These are phyloP conservation scores for Ustilago lituana DNA, from an alignment of 1,284 basidiomycete genomes.

Conservation along the genomic window DNA sequence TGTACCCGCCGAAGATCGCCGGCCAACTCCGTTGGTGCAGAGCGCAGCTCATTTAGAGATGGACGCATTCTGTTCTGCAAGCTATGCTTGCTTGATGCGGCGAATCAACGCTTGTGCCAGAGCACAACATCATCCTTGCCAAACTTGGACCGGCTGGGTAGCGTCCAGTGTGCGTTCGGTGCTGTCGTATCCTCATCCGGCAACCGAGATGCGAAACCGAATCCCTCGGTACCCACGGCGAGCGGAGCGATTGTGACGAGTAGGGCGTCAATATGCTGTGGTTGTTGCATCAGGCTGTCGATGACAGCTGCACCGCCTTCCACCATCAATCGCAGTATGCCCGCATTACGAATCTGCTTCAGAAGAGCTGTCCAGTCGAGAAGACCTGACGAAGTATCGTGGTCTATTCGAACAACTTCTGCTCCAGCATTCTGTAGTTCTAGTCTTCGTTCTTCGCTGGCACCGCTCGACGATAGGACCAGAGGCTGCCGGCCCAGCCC, in stretches of 20 bases:
- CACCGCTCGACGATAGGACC: conserved; percentile 72
- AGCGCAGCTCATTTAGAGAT: no score
- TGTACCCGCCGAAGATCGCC: no score
- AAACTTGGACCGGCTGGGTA: conserved; percentile 9
- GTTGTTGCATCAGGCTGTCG: conserved; percentile 72
- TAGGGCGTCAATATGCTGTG: conserved; percentile 29
- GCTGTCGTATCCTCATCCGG: conserved; percentile 2
- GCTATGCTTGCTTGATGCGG: no score
- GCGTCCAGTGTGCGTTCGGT: conserved; percentile 3
- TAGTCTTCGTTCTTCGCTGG: conserved; percentile 35
- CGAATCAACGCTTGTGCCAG: conserved; percentile 18
- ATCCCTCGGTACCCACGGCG: conserved; percentile 17
- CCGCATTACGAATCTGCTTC: conserved; percentile 57
- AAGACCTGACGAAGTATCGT: conserved; percentile 57
- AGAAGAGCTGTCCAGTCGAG: conserved; percentile 44
- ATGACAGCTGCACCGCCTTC: conserved; percentile 91
- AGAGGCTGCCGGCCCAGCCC: conserved; percentile 78
- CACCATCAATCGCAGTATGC: conserved; percentile 85
- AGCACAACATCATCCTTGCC: conserved; percentile 32
- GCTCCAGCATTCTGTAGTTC: conserved; percentile 68
- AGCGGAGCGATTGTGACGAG: conserved; percentile 40
- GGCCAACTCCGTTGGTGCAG: no score
- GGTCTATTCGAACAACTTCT: conserved; percentile 59
- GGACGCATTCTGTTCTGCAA: no score
- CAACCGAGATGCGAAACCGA: conserved; percentile 20